Conservation (phyloP, 768 basidiomycete species). For the Pleurotus cornucopiae region DNA sequence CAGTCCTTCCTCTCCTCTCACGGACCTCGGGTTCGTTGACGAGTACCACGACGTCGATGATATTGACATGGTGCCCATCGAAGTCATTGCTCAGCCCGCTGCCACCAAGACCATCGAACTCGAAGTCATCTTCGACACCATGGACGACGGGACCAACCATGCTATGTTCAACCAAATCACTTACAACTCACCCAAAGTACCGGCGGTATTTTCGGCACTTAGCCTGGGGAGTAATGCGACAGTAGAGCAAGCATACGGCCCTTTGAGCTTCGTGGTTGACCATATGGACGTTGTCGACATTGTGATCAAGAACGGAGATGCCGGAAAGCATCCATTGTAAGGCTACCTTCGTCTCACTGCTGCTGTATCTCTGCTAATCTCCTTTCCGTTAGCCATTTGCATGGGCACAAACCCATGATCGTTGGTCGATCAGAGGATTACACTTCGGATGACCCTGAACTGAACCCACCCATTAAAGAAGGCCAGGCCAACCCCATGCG, state of each 20-base stretch:
- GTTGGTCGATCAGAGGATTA: constrained; percentile 70
- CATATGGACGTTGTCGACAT: constrained; percentile 77
- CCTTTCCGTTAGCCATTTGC: constrained; percentile 65
- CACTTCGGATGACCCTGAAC: constrained; percentile 62
- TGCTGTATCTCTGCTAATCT: neutral
- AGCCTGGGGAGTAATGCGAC: constrained; percentile 76
- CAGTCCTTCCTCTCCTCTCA: constrained; percentile 42
- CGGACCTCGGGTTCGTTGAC: constrained; percentile 49
- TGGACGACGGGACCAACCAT: constrained; percentile 80
- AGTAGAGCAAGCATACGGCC: constrained; percentile 70
- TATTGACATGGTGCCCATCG: constrained; percentile 61
- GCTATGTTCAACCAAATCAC: constrained; percentile 73
- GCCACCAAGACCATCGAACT: constrained; percentile 60
- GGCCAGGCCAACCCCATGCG: constrained; percentile 84
- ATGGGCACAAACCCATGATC: constrained; percentile 86
- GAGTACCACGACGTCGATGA: constrained; percentile 66
- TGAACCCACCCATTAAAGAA: constrained; percentile 80
- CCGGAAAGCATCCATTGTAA: constrained; percentile 82
- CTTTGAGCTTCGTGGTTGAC: constrained; percentile 69
- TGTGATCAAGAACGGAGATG: constrained; percentile 67
- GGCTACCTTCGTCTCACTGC: constrained; percentile 19
- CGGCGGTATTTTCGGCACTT: constrained; percentile 71
- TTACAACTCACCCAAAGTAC: constrained; percentile 67
- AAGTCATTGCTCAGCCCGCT: constrained; percentile 40
- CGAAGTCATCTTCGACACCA: constrained; percentile 76